Conservation (phyloP, 345 rosid genomes). For the Rhodomyrtus tomentosa region DNA sequence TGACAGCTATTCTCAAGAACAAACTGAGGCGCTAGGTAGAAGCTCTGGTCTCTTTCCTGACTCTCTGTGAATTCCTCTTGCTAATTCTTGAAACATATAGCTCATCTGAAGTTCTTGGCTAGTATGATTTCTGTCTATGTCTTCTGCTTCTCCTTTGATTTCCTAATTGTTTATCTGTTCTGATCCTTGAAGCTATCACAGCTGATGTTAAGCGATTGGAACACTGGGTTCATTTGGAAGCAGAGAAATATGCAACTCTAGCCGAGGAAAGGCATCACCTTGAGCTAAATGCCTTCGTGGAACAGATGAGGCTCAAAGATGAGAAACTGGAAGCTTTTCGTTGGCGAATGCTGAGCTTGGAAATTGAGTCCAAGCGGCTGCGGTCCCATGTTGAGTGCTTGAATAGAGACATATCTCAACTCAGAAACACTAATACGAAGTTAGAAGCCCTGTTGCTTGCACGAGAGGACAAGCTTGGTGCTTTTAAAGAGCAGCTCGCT, state of each 20-base stretch:
- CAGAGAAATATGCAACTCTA: conserved; percentile 40
- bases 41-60: background rate
- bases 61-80: background rate
- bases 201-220: conserved; percentile 40
- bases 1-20: conserved; percentile 27
- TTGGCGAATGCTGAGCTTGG: conserved; percentile 67
- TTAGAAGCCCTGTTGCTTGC: conserved; percentile 34
- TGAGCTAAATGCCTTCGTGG: conserved; percentile 60
- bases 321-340: conserved; percentile 67
- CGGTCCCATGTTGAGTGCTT: conserved; percentile 54
- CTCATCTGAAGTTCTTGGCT: background rate
- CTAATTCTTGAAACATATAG: background rate
- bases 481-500: conserved; percentile 28
- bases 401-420: conserved; percentile 44
- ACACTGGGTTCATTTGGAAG: conserved; percentile 47
- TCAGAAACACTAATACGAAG: conserved; percentile 42
- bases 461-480: conserved; percentile 41
- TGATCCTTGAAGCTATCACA: conserved; percentile 25
- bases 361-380: conserved; percentile 62
- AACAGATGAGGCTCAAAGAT: conserved; percentile 69
- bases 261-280: conserved; percentile 54
- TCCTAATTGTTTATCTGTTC: background rate
- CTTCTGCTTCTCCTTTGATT: background rate
- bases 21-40: conserved; percentile 22
- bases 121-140: background rate